Evolutionary conservation across 2,329 filamentous ascomycete genomes (phyloP), one percentile per base, ranked within the genome.

Genomic region (Fusarium aywerte): DNA sequence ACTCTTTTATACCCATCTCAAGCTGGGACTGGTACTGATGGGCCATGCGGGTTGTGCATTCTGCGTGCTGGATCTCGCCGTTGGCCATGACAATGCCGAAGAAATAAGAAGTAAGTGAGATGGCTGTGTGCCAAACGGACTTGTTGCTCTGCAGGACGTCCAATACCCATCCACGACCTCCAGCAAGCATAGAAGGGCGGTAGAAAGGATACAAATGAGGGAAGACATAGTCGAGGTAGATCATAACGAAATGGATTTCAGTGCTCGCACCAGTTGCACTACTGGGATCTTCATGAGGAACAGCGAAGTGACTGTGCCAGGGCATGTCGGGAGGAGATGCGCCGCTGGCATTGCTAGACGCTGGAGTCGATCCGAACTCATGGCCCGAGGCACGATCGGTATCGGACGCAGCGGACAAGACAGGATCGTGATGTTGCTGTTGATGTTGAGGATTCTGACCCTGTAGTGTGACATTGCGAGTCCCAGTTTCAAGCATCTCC

Each of bases 151-250:
- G 80, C 11, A 89, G 78, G 39, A 87, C 77, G 29, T 85, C 82
- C 33, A 90, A 77, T 27, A 90, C 79, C 88, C 87, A 90, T 25
- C 84, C 82, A 47, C 85, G 82, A 15, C 87, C 87, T n/a, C 85
- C 84, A 56, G 85, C 79, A 5, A 85, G 78, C 7, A 87, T 72
- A 4, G 80, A 79, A 1, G 88, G 87, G 4, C 82, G 82, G 74
- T 89, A 90, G 72, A 89, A 86, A 4, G 88, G 88, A 70, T 87
- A 89, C 2, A 89, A 76, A 66, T 88, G 86, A 3, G 88, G 87
- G 62, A 89, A 84, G 20, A 89, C 80, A 64, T 86, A 83, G 73
- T 90, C 87, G 43, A 89, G 79, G 71, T 89, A 90, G 57, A 86
- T 81, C 82, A 87, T 86, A 57, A 85, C 76, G 40, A 84, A 80